Conservation (phyloP, 2,329 filamentous ascomycete genomes). For the Dendryphion nanum region DNA sequence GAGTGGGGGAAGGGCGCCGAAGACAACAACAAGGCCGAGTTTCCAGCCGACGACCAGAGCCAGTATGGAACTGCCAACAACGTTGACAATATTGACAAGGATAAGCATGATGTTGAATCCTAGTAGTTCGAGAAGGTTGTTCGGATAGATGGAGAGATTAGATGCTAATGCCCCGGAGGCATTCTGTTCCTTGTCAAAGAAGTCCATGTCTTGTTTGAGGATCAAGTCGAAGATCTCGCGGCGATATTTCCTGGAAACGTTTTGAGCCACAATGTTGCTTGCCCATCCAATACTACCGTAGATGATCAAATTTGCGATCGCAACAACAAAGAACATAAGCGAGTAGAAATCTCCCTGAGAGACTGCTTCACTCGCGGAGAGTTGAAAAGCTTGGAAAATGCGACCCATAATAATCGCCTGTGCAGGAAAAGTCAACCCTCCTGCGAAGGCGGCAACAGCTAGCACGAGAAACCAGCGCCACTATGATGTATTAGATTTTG, state of each 20-base stretch:
- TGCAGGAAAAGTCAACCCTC: constrained; percentile 46
- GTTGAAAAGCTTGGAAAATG: constrained; percentile 49
- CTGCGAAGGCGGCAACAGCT: constrained; percentile 29
- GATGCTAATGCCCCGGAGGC: constrained; percentile 81
- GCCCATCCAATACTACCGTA: constrained; percentile 49
- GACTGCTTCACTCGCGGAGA: constrained; percentile 38
- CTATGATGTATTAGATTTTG: no score
- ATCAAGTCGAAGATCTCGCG: constrained; percentile 74
- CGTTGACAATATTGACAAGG: constrained; percentile 74
- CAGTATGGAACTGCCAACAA: constrained; percentile 70
- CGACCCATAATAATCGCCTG: constrained; percentile 52
- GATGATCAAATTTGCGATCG: constrained; percentile 45
- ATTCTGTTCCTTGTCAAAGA: constrained; percentile 88
- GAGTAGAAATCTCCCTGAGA: constrained; percentile 51
- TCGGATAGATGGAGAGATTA: constrained; percentile 67
- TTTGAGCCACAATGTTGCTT: constrained; percentile 46
- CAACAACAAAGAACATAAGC: constrained; percentile 57
- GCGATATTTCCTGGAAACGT: constrained; percentile 32
- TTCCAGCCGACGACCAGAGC: constrained; percentile 83
- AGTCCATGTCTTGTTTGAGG: constrained; percentile 87
- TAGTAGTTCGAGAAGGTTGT: constrained; percentile 81
- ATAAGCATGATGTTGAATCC: constrained; percentile 86
- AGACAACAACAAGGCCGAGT: constrained; percentile 75
- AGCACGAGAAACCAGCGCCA: constrained; percentile 36
- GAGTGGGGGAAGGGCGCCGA: constrained; percentile 64